Evolutionary conservation across 192 early-diverging fungal genomes (phyloP).

Genomic region (Entomortierella parvispora): DNA sequence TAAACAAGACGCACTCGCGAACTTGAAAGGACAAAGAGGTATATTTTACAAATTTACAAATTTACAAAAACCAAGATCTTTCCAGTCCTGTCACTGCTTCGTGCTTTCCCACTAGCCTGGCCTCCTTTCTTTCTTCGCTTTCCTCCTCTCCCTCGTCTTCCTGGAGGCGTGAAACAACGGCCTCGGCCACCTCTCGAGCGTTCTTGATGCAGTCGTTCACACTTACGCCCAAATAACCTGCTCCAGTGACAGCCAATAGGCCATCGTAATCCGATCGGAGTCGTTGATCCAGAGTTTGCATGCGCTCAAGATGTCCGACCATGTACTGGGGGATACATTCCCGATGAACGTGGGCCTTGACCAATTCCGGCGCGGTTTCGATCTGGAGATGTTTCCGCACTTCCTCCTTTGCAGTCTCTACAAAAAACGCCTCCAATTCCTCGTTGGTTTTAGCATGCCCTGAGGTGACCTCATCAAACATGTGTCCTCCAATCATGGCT

Average conservation of each 20-base stretch:
- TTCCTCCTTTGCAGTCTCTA: slow-evolving; percentile 63
- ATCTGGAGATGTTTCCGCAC: slow-evolving; percentile 72
- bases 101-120: slow-evolving; percentile 25
- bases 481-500: slow-evolving; percentile 91
- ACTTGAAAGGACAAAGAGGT: too few relatives aligned
- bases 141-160: slow-evolving; percentile 25
- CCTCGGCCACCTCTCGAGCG: slow-evolving; percentile 67
- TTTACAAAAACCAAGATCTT: slow-evolving; percentile 43
- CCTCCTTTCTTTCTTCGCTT: slow-evolving; percentile 5
- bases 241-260: slow-evolving; percentile 77
- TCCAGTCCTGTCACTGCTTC: slow-evolving; percentile 45
- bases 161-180: slow-evolving; percentile 53
- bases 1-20: too few relatives aligned
- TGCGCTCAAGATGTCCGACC: slow-evolving; percentile 80
- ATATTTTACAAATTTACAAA: too few relatives aligned
- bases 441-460: slow-evolving; percentile 9
- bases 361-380: slow-evolving; percentile 53
- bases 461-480: slow-evolving; percentile 59
- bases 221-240: slow-evolving; percentile 85
- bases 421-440: slow-evolving; percentile 19
- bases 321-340: slow-evolving; percentile 92
- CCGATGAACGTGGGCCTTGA: slow-evolving; percentile 65
- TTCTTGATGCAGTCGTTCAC: slow-evolving; percentile 86
- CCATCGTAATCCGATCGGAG: slow-evolving; percentile 59
- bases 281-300: slow-evolving; percentile 70